phyloP scores from a whole-genome alignment of 1,284 basidiomycete species.

The Dichomitus squalens region DNA sequence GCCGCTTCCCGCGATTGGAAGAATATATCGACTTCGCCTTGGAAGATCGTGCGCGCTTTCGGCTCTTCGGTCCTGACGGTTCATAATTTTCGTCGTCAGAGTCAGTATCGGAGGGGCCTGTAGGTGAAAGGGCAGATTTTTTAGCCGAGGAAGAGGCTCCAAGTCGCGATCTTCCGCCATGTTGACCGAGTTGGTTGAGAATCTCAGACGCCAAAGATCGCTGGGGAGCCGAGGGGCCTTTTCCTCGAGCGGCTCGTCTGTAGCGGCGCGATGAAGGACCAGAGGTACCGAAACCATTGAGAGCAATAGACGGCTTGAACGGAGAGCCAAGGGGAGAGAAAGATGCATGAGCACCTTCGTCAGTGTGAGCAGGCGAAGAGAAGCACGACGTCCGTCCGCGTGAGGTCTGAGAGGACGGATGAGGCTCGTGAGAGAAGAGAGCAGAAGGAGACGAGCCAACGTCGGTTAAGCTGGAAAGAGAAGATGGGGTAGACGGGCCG shows the following conservation, averaged over 20 bases:
- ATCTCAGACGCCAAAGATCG: conserved; percentile 9
- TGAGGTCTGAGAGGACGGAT: conserved; percentile 19
- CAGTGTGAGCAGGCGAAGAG: conserved; percentile 8
- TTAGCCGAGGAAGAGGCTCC: not conserved
- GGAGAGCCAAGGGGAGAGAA: conserved; percentile 14
- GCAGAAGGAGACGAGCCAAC: conserved; percentile 21
- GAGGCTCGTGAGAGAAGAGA: conserved; percentile 8
- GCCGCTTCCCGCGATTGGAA: conserved; percentile 1
- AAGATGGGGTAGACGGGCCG: conserved; percentile 12
- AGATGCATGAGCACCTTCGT: not conserved
- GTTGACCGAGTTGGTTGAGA: conserved; percentile 9
- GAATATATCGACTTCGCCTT: not conserved
- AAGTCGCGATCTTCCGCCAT: not conserved
- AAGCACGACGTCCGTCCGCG: not conserved
- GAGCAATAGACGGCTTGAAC: not conserved
- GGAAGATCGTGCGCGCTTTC: conserved; percentile 10
- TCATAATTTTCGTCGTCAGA: conserved; percentile 22
- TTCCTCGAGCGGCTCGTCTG: not conserved
- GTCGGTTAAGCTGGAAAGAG: conserved; percentile 26
- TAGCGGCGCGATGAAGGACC: not conserved
- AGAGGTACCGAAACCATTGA: not conserved
- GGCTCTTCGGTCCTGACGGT: conserved; percentile 1
- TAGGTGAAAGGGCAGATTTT: conserved; percentile 8
- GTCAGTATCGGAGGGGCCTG: not conserved
- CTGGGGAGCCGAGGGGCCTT: not conserved